Percentiles rank a stretch among this genome's conserved stretches.
These are phyloP conservation scores for Calonectria pauciramosa DNA, from an alignment of 2,329 filamentous ascomycete species.

Conservation along the genomic window DNA sequence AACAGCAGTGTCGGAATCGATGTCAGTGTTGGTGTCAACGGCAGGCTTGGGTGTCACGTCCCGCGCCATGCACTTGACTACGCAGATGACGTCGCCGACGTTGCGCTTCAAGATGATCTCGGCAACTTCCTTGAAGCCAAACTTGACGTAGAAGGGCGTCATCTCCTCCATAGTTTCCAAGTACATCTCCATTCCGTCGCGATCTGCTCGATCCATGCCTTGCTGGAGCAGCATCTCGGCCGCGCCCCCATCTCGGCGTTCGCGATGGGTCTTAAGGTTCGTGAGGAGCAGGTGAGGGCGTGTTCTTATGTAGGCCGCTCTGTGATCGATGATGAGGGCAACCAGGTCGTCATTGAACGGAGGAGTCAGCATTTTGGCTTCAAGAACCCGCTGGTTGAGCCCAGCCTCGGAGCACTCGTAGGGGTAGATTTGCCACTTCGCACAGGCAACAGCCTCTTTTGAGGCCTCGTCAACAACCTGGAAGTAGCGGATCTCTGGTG, in stretches of 20 bases:
- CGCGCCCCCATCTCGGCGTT: not conserved
- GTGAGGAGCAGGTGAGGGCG: conserved; percentile 1
- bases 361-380: not conserved
- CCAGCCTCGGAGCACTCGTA: not conserved
- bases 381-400: not conserved
- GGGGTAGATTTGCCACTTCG: not conserved
- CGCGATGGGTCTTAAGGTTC: conserved; percentile 7
- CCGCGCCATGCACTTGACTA: not conserved
- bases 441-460: not conserved
- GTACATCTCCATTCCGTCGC: not conserved
- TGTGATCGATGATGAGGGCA: not conserved
- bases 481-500: not conserved
- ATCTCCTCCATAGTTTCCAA: not conserved
- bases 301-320: not conserved
- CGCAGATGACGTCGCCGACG: not conserved
- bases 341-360: not conserved
- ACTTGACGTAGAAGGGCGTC: not conserved
- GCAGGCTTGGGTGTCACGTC: not conserved
- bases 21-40: not conserved
- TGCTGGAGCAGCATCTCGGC: not conserved
- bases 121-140: not conserved
- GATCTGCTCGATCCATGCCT: not conserved
- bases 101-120: not conserved
- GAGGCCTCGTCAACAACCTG: not conserved
- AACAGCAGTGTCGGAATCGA: not conserved